Evolutionary conservation across 345 rosid genomes (phyloP), one percentile per base, ranked within the genome.

Genomic region (Lepidium aucheri): DNA sequence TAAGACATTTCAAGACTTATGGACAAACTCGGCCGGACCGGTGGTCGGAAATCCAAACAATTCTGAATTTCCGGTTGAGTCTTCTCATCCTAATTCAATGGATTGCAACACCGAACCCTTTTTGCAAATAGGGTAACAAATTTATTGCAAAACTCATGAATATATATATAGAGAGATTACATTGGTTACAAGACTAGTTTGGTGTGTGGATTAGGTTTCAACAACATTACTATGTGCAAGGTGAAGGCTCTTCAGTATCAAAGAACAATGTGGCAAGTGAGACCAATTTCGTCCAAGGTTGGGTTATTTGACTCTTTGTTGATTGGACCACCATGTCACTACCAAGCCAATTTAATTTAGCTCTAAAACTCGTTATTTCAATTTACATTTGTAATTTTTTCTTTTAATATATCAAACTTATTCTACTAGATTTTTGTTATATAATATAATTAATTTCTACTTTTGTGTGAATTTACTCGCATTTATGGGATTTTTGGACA

Each of bases 211-310:
- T 53, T 42, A 70, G 70, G 68, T 51, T 61, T 72, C 86, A 88
- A 86, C 85, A 87, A 74, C 85, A 77, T 57, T 77, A 84, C 62
- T 75, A 85, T 58, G 85, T 81, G 72, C 77, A 72, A 59, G 91
- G 77, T 61, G 97, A 87, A 75, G 88, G 92, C 22, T 76, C 96
- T 8, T 80, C 90, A 5, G 75, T 61, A 46, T 35, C 77, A 33
- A 86, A 80, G 77, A 77, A 55, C 74, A 65, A 72, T 46, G 74
- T 68, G 78, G 79, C 71, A 30, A 53, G 72, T 58, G 91, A 84
- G 78, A 87, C 94, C 53, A 85, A 84, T 81, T 84, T 85, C 90
- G 74, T 84, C 70, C 85, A 90, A 32, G 89, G 88, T 71, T 90
- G 97, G 97, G 79, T 85, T 61, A 78, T 89, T 63, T 86, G 79